Evolutionary conservation across 2,329 filamentous ascomycete species (phyloP).

Genomic region (Epichloe uncinata): DNA sequence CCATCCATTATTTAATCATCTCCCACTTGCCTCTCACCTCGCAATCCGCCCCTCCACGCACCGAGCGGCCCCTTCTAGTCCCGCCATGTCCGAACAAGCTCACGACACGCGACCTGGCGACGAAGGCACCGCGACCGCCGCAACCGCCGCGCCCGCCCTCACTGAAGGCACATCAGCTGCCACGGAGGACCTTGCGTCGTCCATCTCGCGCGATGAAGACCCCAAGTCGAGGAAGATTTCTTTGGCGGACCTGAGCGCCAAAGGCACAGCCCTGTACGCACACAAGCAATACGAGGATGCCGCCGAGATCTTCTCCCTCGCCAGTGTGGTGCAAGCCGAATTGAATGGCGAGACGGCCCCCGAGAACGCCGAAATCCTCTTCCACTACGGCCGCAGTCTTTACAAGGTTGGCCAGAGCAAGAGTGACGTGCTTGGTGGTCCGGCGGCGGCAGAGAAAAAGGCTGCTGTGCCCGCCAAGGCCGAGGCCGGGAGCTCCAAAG

Average conservation of each 20-base stretch:
- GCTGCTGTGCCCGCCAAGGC: slow-evolving; percentile 19
- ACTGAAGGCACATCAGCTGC: slow-evolving; percentile 7
- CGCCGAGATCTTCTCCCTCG: slow-evolving; percentile 76
- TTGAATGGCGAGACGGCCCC: slow-evolving; percentile 82
- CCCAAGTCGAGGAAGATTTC: slow-evolving; percentile 44
- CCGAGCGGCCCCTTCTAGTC: neutral
- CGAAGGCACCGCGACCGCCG: slow-evolving; percentile 5
- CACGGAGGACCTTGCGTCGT: slow-evolving; percentile 10
- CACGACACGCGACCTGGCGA: slow-evolving; percentile 11
- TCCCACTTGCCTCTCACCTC: neutral
- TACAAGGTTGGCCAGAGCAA: slow-evolving; percentile 91
- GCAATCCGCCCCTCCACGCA: neutral
- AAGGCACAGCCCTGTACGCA: slow-evolving; percentile 73
- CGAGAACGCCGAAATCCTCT: slow-evolving; percentile 86
- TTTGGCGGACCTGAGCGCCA: slow-evolving; percentile 64
- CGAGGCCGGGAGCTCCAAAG: slow-evolving; percentile 23
- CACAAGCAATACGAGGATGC: slow-evolving; percentile 81
- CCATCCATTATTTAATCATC: too few relatives aligned
- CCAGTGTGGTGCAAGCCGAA: slow-evolving; percentile 78
- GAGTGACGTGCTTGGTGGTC: slow-evolving; percentile 84
- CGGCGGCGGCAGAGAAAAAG: slow-evolving; percentile 45
- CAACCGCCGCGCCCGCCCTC: neutral
- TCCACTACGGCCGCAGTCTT: slow-evolving; percentile 83
- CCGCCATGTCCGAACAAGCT: slow-evolving; percentile 11
- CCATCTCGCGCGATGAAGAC: slow-evolving; percentile 27